phyloP scores from a whole-genome alignment of 306 rosid genomes.

The Myrica gale region DNA sequence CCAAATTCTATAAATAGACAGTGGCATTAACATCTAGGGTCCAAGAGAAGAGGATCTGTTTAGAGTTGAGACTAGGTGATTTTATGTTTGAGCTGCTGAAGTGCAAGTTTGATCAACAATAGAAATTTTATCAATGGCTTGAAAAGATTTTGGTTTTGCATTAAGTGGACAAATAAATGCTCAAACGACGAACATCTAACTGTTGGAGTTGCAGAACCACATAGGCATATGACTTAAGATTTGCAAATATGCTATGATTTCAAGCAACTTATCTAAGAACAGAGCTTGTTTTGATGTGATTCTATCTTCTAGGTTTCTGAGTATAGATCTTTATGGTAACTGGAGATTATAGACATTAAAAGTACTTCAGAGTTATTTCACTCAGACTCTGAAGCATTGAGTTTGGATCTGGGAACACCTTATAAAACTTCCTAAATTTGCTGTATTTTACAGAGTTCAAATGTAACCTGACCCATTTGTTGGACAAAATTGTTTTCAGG shows the following conservation, averaged over 20 bases:
- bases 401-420: background rate
- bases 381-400: background rate
- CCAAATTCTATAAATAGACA: too few relatives aligned
- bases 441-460: slow-evolving; percentile 9
- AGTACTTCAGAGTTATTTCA: background rate
- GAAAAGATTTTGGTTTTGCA: slow-evolving; percentile 1
- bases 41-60: too few relatives aligned
- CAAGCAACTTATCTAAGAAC: background rate
- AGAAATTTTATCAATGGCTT: background rate
- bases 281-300: background rate
- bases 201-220: background rate
- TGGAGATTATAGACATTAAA: background rate
- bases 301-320: background rate
- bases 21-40: too few relatives aligned
- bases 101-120: background rate
- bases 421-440: slow-evolving; percentile 11
- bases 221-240: background rate
- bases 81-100: slow-evolving; percentile 9
- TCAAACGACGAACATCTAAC: background rate
- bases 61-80: background rate
- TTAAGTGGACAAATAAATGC: slow-evolving; percentile 13
- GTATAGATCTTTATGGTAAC: background rate
- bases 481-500: slow-evolving; percentile 45
- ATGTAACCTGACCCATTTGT: slow-evolving; percentile 18
- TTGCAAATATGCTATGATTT: background rate